These are phyloP conservation scores for Lolium perenne DNA, from an alignment of 176 grass and related monocot species.

Conservation along the genomic window DNA sequence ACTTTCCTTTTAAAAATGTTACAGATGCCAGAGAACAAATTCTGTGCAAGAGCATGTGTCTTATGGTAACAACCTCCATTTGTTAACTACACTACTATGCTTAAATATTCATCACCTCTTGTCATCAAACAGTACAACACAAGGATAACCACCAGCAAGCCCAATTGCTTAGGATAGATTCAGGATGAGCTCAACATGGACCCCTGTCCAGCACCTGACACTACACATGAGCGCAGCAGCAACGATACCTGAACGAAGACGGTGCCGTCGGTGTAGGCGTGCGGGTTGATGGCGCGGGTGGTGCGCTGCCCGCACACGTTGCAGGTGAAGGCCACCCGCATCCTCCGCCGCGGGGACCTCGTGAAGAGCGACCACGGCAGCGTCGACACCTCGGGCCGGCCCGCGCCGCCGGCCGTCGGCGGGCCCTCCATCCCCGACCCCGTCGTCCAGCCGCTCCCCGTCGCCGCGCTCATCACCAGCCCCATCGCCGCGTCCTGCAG, in stretches of 20 bases:
- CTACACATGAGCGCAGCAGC: neutral
- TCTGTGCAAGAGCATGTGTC: neutral
- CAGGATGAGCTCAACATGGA: neutral
- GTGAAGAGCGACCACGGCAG: slow-evolving; percentile 98
- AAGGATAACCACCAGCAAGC: neutral
- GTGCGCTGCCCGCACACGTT: slow-evolving; percentile 93
- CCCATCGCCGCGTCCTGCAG: slow-evolving; percentile 90
- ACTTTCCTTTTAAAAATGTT: neutral
- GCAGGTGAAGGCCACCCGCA: slow-evolving; percentile 97
- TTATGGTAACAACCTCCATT: neutral
- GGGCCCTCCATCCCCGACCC: slow-evolving; percentile 97
- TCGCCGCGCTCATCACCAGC: slow-evolving; percentile 74
- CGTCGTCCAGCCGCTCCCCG: slow-evolving; percentile 94
- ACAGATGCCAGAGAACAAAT: neutral
- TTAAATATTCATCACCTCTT: no score
- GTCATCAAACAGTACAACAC: no score
- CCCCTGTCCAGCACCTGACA: neutral
- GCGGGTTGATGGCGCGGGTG: slow-evolving; percentile 94
- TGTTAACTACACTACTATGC: no score
- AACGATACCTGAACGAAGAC: slow-evolving; percentile 84
- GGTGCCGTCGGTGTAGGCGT: slow-evolving; percentile 91
- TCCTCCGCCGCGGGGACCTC: slow-evolving; percentile 79
- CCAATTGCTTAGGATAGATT: neutral
- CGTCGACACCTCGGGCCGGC: slow-evolving; percentile 56
- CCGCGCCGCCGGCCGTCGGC: slow-evolving; percentile 44